Base-by-base conservation (phyloP, 768 basidiomycete genomes). In the Boletus edulis region DNA sequence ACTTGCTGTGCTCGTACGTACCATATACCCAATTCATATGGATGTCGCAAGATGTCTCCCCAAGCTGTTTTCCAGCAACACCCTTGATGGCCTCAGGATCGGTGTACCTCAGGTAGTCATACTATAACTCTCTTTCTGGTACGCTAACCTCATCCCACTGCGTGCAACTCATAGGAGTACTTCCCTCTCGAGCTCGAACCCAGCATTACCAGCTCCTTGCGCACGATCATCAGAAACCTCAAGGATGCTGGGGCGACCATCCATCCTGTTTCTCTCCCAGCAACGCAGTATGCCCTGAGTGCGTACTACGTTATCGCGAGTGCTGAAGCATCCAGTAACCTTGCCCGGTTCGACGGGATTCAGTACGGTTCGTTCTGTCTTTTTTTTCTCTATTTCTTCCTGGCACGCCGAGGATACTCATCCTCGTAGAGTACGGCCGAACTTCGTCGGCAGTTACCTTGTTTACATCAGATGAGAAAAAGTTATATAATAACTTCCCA, bases 251-350 rank as follows among this genome's bases (percentile, higher is more conserved):
- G 94, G 1, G 93, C 91, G 0, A 74, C 74, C 1, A 62, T 97
- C 31, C 70, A 83, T 1, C 80, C 92, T 0, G 84, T 98, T 0
- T 86, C 87, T 10, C 75, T 98, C 12, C 89, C 92, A 0, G 71
- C 75, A 3, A 83, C 83, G 0, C 70, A 67, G 2, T 89, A 88
- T 64, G 91, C 92, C 0, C 77, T 98, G 5, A 92, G 93, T 52
- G 89, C 94, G 13, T 98, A 98, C 75, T 98, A 98, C 65, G 91
- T 97, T n/a, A 79, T 98, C 15, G 90, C 96, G 1, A 90, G 86
- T 56, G 94, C 96, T 0, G 96, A 98, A 67, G 95, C 95, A 0
- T 89, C 90, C 57, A 94, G 92, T 54, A 97, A 95, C 65, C 75
- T 98, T 52, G 92, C 91, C 5, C 77, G 94, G 39, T 98, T 87